Evolutionary conservation across 2,329 filamentous ascomycete genomes (phyloP).

Genomic region (Neopestalotiopsis sp.): DNA sequence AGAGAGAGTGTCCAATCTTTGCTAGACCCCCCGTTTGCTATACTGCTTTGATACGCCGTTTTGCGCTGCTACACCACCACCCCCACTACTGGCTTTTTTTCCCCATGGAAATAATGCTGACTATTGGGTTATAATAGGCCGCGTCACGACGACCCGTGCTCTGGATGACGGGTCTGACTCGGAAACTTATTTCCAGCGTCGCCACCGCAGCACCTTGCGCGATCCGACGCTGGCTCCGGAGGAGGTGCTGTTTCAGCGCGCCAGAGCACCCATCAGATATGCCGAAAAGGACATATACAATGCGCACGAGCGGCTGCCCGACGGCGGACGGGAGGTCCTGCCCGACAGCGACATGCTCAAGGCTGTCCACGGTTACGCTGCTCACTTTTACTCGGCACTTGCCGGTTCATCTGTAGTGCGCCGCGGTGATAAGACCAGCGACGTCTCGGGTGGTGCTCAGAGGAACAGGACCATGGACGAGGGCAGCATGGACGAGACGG

Average conservation of each 20-base stretch:
- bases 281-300: conserved; percentile 75
- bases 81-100: no score
- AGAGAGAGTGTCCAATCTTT: conserved; percentile 20
- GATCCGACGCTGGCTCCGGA: conserved; percentile 63
- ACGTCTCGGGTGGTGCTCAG: conserved; percentile 17
- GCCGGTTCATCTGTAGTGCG: conserved; percentile 20
- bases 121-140: conserved; percentile 31
- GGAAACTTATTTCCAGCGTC: conserved; percentile 18
- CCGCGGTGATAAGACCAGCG: background rate
- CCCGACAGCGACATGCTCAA: conserved; percentile 74
- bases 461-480: conserved; percentile 47
- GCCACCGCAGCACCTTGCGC: conserved; percentile 31
- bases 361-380: conserved; percentile 70
- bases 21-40: no score
- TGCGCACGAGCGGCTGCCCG: conserved; percentile 61
- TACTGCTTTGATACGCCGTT: background rate
- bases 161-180: conserved; percentile 29
- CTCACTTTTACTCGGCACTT: conserved; percentile 65
- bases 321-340: conserved; percentile 52
- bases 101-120: background rate
- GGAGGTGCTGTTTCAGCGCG: conserved; percentile 71
- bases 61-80: background rate
- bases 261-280: conserved; percentile 68
- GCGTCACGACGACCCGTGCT: conserved; percentile 37
- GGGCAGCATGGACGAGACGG: conserved; percentile 77